Evolutionary conservation across 176 grass and related monocot genomes (phyloP), one percentile per base, ranked within the genome.

Genomic region (Carex scoparia): DNA sequence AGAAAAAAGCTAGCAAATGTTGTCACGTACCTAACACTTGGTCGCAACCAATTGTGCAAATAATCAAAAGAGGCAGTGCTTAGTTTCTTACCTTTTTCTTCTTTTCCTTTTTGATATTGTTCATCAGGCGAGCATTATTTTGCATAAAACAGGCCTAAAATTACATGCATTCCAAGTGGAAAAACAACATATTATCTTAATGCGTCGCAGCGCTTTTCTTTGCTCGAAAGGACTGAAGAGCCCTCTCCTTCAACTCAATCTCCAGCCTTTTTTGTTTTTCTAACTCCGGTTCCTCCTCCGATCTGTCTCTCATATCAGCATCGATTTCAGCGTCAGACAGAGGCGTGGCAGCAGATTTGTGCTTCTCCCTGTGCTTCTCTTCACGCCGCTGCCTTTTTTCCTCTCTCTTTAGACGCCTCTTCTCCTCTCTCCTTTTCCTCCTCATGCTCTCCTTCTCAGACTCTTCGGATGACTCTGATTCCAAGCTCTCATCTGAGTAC

Each of bases 191-290:
- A 23, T 84, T 60, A 90, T 70, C 63, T 92, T 88, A 95, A 84
- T 85, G 87, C 18, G 76, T 90, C 64, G 85, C 58, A 44, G 85
- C 88, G 5, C 15, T 66, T 60, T 95, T 98, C 79, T 94, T 95
- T 48, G 90, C 94, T 87, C 89, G 85, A 80, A 99, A 90, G 65
- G 90, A 87, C 85, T 92, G 88, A 49, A 99, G 93, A 42, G 97
- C 97, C 88, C 86, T 99, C 84, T 92, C 87, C 37, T 91, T 88
- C 81, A 99, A 92, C 86, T 94, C 93, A 64, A 89, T 82, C 92
- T 99, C 96, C 66, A 99, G 91, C 73, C 79, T 91, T 76, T 92
- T 90, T 51, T 87, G 91, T 88, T 90, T 90, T 23, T 87, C 86
- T 58, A 89, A 87, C 51, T 56, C 51, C 56, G 84, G 84, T 88